These are phyloP conservation scores for Zygosaccharomyces lentus DNA, from an alignment of 805 yeast species.

Conservation along the genomic window DNA sequence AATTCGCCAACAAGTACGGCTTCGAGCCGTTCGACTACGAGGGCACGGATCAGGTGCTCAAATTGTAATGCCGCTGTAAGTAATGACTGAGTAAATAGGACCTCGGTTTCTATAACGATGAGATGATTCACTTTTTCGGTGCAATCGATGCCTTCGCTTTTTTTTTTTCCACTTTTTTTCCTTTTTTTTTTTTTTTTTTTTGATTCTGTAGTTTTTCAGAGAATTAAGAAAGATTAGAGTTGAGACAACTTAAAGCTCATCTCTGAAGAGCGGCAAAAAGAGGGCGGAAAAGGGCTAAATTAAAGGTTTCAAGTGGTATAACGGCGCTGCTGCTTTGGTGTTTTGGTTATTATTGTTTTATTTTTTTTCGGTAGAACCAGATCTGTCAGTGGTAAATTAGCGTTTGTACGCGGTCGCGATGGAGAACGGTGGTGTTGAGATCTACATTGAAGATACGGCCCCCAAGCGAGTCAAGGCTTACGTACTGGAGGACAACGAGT, in stretches of 20 bases:
- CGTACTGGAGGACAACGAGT: constrained; percentile 68
- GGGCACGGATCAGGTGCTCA: constrained; percentile 54
- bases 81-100: not conserved
- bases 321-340: not conserved
- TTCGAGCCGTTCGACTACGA: constrained; percentile 60
- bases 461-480: constrained; percentile 91
- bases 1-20: constrained; percentile 67
- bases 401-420: constrained; percentile 5
- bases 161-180: not conserved
- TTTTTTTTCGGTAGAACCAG: not conserved
- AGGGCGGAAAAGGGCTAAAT: not conserved
- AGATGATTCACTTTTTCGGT: not conserved
- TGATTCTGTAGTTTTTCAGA: not conserved
- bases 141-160: constrained; percentile 6
- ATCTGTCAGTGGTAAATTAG: constrained; percentile 1
- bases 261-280: not conserved
- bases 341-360: too few species aligned
- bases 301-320: not conserved
- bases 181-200: not conserved
- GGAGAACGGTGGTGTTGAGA: constrained; percentile 3
- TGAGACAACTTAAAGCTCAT: constrained; percentile 1
- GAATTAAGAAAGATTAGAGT: constrained; percentile 1
- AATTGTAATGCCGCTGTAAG: constrained; percentile 18
- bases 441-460: constrained; percentile 22
- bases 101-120: not conserved